phyloP scores from a whole-genome alignment of 176 grass and related monocot genomes.

The Neostapfia colusana region DNA sequence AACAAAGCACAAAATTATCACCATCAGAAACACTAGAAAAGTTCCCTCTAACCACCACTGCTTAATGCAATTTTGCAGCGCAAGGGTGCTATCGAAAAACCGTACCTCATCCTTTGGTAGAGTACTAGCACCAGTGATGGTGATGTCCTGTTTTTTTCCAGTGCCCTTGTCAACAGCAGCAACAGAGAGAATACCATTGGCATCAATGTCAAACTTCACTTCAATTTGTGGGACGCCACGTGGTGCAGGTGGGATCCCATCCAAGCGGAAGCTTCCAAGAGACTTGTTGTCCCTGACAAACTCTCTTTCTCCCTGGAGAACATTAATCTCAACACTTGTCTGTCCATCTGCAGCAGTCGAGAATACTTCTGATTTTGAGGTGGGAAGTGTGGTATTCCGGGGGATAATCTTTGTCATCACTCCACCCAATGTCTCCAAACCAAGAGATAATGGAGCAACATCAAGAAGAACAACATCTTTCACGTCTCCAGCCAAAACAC shows the following conservation, averaged over 20 bases:
- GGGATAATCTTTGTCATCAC: slow-evolving; percentile 99
- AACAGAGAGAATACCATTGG: slow-evolving; percentile 97
- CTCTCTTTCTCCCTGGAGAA: slow-evolving; percentile 97
- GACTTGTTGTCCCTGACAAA: slow-evolving; percentile 98
- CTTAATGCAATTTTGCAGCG: background rate
- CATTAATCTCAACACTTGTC: slow-evolving; percentile 94
- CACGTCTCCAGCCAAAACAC: slow-evolving; percentile 91
- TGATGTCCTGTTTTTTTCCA: slow-evolving; percentile 99
- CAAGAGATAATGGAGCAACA: slow-evolving; percentile 84
- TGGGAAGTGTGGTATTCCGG: slow-evolving; percentile 87
- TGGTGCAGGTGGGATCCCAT: slow-evolving; percentile 92
- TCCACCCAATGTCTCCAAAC: slow-evolving; percentile 94
- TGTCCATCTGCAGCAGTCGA: slow-evolving; percentile 93
- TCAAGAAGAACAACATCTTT: slow-evolving; percentile 96
- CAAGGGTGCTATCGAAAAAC: background rate
- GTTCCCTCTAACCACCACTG: background rate
- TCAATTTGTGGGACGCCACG: slow-evolving; percentile 97
- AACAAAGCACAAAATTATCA: background rate
- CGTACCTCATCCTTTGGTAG: slow-evolving; percentile 93
- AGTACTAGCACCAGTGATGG: slow-evolving; percentile 94
- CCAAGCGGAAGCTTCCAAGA: slow-evolving; percentile 88
- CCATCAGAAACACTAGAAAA: background rate
- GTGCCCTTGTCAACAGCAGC: slow-evolving; percentile 94
- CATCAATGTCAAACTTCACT: slow-evolving; percentile 99
- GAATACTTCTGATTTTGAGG: slow-evolving; percentile 99